Evolutionary conservation across 2,329 filamentous ascomycete genomes (phyloP), one percentile per base, ranked within the genome.

Genomic region (Blastomyces silverae): DNA sequence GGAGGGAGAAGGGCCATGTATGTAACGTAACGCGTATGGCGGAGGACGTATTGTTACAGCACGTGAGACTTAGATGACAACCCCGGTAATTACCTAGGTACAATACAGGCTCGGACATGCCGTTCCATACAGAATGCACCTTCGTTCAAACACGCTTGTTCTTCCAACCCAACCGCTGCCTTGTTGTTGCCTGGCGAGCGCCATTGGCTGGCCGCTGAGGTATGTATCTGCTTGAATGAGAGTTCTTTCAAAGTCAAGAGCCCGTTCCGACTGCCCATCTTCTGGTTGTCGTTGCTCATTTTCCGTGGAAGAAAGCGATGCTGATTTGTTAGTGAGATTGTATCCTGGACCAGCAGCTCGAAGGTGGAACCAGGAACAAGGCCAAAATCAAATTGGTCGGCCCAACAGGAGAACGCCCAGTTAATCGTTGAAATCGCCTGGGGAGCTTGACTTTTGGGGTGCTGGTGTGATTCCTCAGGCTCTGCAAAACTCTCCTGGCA

Each of bases 321-420:
- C 6, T 61, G 42, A 61, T 61, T 61, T 48, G 58, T 22, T 10
- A 10, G 28, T 25, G 22, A 31, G 28, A 48, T 50, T 61, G 58
- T 48, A 28, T 48, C 34, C 17, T 50, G 25, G 25, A 13, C 42
- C 44, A 48, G 22, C 15, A 61, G 28, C 25, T 50, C 25, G 11
- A 46, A 25, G 11, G 22, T n/a, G 37, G 42, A 50, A 46, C 58
- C 42, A 61, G 58, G 58, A 61, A 61, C 58, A n/a, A 20, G 28
- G 25, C 22, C 39, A 25, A 20, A 17, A 60, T 17, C 13, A 25
- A 60, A 60, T 46, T 46, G 37, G 22, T 42, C 28, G 42, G 42
- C 8, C 42, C 46, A 48, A 60, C 39, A 60, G 22, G 20, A 46
- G 37, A 60, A n/a, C 46, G 57, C 57, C 57, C 25, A 39, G 28